Conservation (phyloP, 2,329 filamentous ascomycete genomes). For the Hysterium pulicare region DNA sequence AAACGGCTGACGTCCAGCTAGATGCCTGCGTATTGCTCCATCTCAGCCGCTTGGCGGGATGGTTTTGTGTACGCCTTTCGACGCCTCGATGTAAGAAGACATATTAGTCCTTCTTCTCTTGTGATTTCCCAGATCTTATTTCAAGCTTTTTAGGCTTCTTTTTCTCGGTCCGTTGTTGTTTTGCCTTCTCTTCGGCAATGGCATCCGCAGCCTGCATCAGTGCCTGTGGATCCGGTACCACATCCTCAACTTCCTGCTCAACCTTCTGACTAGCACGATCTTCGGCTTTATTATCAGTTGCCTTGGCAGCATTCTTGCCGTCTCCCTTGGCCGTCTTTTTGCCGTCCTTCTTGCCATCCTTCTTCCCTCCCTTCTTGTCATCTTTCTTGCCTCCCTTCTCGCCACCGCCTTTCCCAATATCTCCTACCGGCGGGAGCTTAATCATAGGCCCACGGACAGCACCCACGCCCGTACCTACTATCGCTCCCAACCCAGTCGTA, state of each 20-base stretch:
- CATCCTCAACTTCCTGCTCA: constrained; percentile 19
- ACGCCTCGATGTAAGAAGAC: too few species aligned
- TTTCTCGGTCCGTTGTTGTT: constrained; percentile 12
- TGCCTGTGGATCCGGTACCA: constrained; percentile 23
- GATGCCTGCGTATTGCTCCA: too few species aligned
- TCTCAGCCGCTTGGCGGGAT: too few species aligned
- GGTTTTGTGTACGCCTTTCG: too few species aligned
- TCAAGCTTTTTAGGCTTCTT: constrained; percentile 27
- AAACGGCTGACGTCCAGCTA: too few species aligned
- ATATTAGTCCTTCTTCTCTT: too few species aligned
- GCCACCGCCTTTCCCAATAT: constrained; percentile 8
- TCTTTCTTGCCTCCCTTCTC: constrained; percentile 10
- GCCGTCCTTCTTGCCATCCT: constrained; percentile 1
- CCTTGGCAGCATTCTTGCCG: too few species aligned
- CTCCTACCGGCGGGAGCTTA: constrained; percentile 28
- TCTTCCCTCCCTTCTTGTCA: constrained; percentile 6
- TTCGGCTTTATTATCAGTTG: too few species aligned
- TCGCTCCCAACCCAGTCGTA: constrained; percentile 36
- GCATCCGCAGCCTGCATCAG: constrained; percentile 23
- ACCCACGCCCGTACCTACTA: constrained; percentile 41
- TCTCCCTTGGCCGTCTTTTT: too few species aligned
- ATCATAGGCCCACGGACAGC: constrained; percentile 43
- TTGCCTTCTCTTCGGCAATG: constrained; percentile 16
- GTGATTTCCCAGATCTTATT: constrained; percentile 16
- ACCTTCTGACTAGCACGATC: constrained; percentile 5